Conservation (phyloP, 2,329 filamentous ascomycete genomes). For the Penicillium sp. region DNA sequence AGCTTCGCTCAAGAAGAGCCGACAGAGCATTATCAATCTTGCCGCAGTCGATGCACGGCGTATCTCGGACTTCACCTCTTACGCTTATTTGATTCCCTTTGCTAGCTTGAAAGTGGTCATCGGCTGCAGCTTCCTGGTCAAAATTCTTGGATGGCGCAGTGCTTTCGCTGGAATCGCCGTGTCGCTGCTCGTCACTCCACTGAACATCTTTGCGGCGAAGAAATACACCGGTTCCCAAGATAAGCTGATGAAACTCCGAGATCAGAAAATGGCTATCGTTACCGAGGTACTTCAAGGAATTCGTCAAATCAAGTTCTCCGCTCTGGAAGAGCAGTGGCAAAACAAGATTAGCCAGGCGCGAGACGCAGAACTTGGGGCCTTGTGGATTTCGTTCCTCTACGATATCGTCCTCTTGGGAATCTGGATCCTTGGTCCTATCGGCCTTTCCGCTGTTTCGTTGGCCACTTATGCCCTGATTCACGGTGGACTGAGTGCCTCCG, state of each 20-base stretch:
- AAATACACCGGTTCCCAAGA: constrained; percentile 67
- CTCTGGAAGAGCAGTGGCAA: constrained; percentile 74
- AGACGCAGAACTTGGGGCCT: constrained; percentile 65
- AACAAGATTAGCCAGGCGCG: constrained; percentile 66
- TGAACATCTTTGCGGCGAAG: constrained; percentile 69
- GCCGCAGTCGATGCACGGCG: constrained; percentile 75
- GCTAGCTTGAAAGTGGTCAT: constrained; percentile 65
- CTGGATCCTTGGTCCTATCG: constrained; percentile 73
- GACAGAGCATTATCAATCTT: constrained; percentile 72
- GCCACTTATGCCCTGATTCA: constrained; percentile 67
- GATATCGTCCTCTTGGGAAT: constrained; percentile 66
- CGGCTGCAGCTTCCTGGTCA: constrained; percentile 66
- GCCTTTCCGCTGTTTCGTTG: constrained; percentile 71
- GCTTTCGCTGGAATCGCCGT: constrained; percentile 66
- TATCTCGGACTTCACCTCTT: constrained; percentile 68
- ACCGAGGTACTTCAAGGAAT: constrained; percentile 78
- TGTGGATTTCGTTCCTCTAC: constrained; percentile 67
- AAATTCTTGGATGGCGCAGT: constrained; percentile 71
- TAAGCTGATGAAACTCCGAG: constrained; percentile 72
- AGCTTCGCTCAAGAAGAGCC: constrained; percentile 55
- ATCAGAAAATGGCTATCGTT: constrained; percentile 73
- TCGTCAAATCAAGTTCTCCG: constrained; percentile 82
- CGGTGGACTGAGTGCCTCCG: constrained; percentile 66
- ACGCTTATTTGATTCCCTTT: constrained; percentile 65
- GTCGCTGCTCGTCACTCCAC: constrained; percentile 65